Conservation (phyloP, 2,329 filamentous ascomycete species). For the Talaromyces albobiverticillius region DNA sequence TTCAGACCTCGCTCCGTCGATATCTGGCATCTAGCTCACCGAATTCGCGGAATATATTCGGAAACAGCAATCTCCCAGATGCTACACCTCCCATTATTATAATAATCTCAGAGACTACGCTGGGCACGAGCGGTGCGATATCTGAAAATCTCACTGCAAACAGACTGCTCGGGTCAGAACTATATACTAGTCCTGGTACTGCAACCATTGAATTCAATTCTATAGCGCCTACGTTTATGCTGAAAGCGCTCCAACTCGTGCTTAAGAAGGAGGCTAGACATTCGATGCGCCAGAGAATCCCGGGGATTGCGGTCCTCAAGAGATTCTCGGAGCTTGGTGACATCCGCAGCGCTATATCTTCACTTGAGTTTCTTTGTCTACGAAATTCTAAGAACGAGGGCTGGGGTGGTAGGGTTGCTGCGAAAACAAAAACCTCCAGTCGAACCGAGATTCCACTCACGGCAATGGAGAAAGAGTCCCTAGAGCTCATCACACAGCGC, state of each 20-base stretch:
- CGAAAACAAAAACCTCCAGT: conserved; percentile 61
- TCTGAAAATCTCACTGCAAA: conserved; percentile 93
- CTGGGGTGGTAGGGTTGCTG: conserved; percentile 70
- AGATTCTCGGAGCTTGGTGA: conserved; percentile 83
- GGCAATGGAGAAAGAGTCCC: conserved; percentile 71
- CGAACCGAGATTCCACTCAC: conserved; percentile 56
- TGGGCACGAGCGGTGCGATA: conserved; percentile 79
- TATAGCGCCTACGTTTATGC: conserved; percentile 79
- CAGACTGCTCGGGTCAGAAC: conserved; percentile 79
- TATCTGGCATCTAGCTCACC: conserved; percentile 64
- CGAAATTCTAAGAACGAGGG: conserved; percentile 72
- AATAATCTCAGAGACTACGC: conserved; percentile 84
- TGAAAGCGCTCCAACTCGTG: conserved; percentile 77
- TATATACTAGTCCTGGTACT: conserved; percentile 75
- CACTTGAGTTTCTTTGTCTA: conserved; percentile 87
- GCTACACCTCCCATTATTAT: conserved; percentile 73
- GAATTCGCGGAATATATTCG: conserved; percentile 9
- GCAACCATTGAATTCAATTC: conserved; percentile 88
- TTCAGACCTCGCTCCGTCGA: conserved; percentile 71
- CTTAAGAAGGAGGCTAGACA: conserved; percentile 80
- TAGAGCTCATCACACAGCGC: conserved; percentile 78
- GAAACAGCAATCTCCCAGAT: conserved; percentile 29
- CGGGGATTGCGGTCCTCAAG: conserved; percentile 75
- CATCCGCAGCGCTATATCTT: conserved; percentile 86
- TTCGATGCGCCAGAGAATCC: conserved; percentile 71